phyloP scores from a whole-genome alignment of 495 filamentous ascomycete genomes.

The Talaromyces liani region DNA sequence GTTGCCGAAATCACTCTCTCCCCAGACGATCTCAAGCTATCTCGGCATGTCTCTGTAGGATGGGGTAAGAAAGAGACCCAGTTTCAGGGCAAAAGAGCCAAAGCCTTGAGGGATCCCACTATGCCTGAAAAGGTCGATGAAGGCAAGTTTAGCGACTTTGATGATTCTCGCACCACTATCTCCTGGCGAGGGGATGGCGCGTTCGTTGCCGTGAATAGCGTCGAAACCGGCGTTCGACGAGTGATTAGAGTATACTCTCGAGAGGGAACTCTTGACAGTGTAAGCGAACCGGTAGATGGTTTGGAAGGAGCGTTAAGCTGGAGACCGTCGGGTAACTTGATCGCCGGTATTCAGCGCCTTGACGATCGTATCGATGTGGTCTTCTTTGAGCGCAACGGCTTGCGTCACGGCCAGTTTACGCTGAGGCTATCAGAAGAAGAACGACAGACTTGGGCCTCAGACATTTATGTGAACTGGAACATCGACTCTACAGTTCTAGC shows the following conservation, averaged over 20 bases:
- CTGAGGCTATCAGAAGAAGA: slow-evolving; percentile 58
- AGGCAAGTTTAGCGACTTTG: slow-evolving; percentile 62
- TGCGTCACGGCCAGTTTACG: slow-evolving; percentile 87
- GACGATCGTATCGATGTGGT: slow-evolving; percentile 69
- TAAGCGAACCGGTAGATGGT: slow-evolving; percentile 87
- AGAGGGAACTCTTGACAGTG: slow-evolving; percentile 83
- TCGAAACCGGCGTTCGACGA: slow-evolving; percentile 60
- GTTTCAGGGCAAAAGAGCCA: slow-evolving; percentile 89
- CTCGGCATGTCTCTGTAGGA: slow-evolving; percentile 93
- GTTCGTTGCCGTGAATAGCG: slow-evolving; percentile 76
- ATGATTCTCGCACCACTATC: slow-evolving; percentile 63
- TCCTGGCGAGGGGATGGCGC: slow-evolving; percentile 94
- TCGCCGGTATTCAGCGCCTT: slow-evolving; percentile 72
- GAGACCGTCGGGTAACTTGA: slow-evolving; percentile 83
- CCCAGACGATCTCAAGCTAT: slow-evolving; percentile 71
- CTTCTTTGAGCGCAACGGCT: slow-evolving; percentile 94
- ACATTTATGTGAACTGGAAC: slow-evolving; percentile 76
- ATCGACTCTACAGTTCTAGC: slow-evolving; percentile 85
- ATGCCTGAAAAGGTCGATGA: slow-evolving; percentile 89
- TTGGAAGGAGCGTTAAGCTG: slow-evolving; percentile 83
- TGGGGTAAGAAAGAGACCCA: slow-evolving; percentile 99
- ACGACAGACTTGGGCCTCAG: slow-evolving; percentile 42
- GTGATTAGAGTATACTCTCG: slow-evolving; percentile 82
- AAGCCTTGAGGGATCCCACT: slow-evolving; percentile 84
- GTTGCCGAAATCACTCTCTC: slow-evolving; percentile 64